A percentile compares a stretch with the other conserved stretches of the same genome.
Conservation (phyloP, 2,329 filamentous ascomycete species). For the Lasiodiplodia theobromae region DNA sequence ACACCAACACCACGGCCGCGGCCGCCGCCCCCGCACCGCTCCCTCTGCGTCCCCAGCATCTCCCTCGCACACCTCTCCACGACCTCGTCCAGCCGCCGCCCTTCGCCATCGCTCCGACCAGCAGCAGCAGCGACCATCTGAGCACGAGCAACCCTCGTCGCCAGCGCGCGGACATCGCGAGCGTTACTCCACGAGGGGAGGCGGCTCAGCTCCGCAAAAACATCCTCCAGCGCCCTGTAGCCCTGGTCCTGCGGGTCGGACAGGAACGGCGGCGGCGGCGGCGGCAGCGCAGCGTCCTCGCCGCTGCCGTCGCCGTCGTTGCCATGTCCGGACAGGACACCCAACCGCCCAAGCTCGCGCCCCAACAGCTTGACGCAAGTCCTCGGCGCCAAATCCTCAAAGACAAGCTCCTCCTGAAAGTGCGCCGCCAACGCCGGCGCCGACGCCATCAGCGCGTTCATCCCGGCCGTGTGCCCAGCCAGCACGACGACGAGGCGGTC, state of each 20-base stretch:
- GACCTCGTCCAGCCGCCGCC: not conserved
- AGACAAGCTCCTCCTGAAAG: not conserved
- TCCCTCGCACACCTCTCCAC: not conserved
- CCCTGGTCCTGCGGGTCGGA: not conserved
- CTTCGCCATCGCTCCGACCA: not conserved
- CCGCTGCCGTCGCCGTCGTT: too few relatives aligned
- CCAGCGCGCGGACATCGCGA: constrained; percentile 65
- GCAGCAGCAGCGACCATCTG: not conserved
- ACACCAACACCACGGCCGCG: too few relatives aligned
- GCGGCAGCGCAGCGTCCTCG: not conserved
- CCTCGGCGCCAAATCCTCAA: not conserved
- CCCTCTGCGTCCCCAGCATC: not conserved
- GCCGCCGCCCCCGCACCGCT: not conserved
- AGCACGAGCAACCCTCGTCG: constrained; percentile 50
- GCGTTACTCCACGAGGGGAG: constrained; percentile 68
- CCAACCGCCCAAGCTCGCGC: not conserved
- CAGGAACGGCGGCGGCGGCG: not conserved
- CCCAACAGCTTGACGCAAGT: not conserved
- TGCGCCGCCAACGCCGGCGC: not conserved
- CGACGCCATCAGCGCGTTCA: constrained; percentile 63
- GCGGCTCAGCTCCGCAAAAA: constrained; percentile 51
- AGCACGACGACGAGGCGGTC: constrained; percentile 71
- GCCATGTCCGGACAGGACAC: not conserved
- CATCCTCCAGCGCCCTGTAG: constrained; percentile 31
- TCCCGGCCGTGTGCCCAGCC: constrained; percentile 72